These are phyloP conservation scores for Xerocomellus dryophilus DNA, from an alignment of 768 basidiomycete species.

Conservation along the genomic window DNA sequence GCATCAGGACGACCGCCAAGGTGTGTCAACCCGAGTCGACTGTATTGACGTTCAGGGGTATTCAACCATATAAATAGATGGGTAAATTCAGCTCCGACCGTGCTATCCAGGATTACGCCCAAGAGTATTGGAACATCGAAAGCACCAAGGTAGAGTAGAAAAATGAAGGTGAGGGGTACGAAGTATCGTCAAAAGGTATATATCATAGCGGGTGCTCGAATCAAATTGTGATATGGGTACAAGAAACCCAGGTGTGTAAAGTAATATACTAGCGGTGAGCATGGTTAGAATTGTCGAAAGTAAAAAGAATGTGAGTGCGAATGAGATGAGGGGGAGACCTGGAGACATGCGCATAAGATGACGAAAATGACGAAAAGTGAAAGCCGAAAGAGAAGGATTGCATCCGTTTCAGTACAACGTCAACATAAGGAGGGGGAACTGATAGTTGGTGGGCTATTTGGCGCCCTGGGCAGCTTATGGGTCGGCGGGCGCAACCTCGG, in stretches of 20 bases:
- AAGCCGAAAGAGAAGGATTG: not conserved
- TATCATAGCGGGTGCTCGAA: conserved; percentile 11
- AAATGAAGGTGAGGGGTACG: not conserved
- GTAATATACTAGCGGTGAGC: conserved; percentile 12
- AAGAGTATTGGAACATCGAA: conserved; percentile 82
- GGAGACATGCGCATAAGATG: not conserved
- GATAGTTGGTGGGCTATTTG: not conserved
- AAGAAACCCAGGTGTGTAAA: conserved; percentile 10
- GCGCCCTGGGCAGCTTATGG: not conserved
- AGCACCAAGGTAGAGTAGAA: conserved; percentile 34
- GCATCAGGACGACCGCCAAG: conserved; percentile 78
- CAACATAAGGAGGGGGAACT: not conserved
- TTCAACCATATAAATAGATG: conserved; percentile 53
- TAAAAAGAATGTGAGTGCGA: conserved; percentile 9
- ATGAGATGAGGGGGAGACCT: conserved; percentile 5
- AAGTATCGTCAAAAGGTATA: not conserved
- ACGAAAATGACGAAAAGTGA: not conserved
- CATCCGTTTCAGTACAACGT: not conserved
- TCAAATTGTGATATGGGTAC: conserved; percentile 7
- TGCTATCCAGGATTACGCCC: conserved; percentile 89
- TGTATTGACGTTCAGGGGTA: conserved; percentile 58
- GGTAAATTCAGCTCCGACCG: conserved; percentile 96
- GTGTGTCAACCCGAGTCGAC: conserved; percentile 45
- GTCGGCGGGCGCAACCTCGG: not conserved
- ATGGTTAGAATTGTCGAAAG: conserved; percentile 10